Evolutionary conservation across 2,329 filamentous ascomycete genomes (phyloP), one percentile per base, ranked within the genome.

Genomic region (Xenoacremonium recifei): DNA sequence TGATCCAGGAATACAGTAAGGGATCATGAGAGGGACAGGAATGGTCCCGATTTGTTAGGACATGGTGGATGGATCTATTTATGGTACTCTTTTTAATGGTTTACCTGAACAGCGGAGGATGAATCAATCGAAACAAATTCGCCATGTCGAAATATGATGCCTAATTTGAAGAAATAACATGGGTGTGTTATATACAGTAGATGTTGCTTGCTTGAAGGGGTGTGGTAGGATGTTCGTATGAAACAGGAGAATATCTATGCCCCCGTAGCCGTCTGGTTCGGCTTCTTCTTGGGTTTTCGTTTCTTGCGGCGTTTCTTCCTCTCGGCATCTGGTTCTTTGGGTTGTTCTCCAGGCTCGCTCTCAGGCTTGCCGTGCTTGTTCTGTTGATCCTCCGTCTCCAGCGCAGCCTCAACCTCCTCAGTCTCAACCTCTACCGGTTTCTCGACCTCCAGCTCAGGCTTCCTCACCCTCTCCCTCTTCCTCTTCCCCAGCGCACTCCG

Each of bases 401-500:
- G n/a, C 31, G 37, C 35, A 21, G 33, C 38, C 13, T 29, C 16
- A 13, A 19, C 27, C 15, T 20, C 33, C 20, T 47, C 46, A 35
- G 32, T 20, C 23, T 44, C 42, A 30, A 7, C 43, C 18, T 20
- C 29, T 5, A 15, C 37, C 13, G 23, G 25, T 27, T n/a, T 11
- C 19, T 42, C 35, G 10, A 21, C 16, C 15, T 16, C 21, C 18
- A 18, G 44, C 36, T 52, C 51, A 37, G 45, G 53, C 31, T 46
- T 49, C n/a, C n/a, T n/a, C n/a, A n/a, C n/a, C n/a, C n/a, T n/a
- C 20, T 53, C 50, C 48, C 62, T 59, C 55, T 70, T 70, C 42
- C 61, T 59, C 54, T 62, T 67, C 2, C 67, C 68, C 3, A 70
- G 33, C 35, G 57, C 64, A 39, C 65, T 65, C 37, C 68, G 51